Conservation (phyloP, 768 basidiomycete genomes). For the Leccinum arenicola region DNA sequence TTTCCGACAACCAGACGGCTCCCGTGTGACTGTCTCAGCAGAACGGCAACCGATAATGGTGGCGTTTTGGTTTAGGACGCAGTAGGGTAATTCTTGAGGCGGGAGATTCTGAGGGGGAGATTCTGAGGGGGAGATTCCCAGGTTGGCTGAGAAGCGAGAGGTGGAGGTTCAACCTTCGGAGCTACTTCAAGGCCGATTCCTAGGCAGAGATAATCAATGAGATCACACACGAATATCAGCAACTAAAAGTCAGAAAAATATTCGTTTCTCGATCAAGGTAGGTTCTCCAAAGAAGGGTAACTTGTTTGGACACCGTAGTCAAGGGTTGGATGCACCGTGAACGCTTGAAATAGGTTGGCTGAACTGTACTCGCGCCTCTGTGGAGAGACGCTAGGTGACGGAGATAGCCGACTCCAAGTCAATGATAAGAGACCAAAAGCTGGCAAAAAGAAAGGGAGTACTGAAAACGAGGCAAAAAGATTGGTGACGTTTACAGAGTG, state of each 20-base stretch:
- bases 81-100: background rate
- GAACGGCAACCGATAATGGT: background rate
- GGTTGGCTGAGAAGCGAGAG: background rate
- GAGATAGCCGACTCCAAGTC: no score
- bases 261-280: no score
- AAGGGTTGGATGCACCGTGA: background rate
- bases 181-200: background rate
- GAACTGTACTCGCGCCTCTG: no score
- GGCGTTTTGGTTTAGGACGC: background rate
- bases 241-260: no score
- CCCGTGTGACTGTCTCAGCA: background rate
- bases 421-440: no score
- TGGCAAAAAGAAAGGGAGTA: no score
- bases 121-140: background rate
- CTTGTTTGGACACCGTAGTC: no score
- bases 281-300: no score
- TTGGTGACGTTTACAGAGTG: no score
- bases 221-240: background rate
- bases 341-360: background rate
- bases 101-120: background rate
- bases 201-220: background rate
- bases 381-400: no score
- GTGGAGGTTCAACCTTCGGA: background rate
- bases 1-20: background rate
- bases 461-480: no score